Base-by-base conservation (phyloP, 2,329 filamentous ascomycete genomes). In the Reticulascus tulasneorum region DNA sequence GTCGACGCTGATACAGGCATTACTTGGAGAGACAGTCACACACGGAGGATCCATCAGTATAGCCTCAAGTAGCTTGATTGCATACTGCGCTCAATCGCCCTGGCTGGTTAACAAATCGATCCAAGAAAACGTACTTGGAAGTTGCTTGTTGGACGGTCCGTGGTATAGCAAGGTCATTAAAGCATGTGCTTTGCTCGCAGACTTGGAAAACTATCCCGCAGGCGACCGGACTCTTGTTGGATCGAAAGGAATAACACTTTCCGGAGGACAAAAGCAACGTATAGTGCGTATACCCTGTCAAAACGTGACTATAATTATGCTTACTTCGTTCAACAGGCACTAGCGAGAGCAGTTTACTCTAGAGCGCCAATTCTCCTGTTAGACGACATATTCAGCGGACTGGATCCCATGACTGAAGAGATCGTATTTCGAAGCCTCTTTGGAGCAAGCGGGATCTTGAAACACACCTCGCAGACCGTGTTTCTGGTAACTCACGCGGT, bases 51-150 rank as follows among this genome's bases (percentile, higher is more conserved):
- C 35, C 9, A 35, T 52, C 4, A 11, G 42, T 2, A 30, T 47
- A 9, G 28, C 45, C 16, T 15, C 38, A 29, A 5, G 44, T 9
- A 9, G 40, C 32, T 23, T 46, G 7, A 46, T 54, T 2, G 53
- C 37, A 28, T 49, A 37, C 44, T 64, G 47, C 38, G 46, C 6
- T 46, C 58, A 15, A 48, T 54, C 53, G 17, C 47, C 34, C 13
- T 64, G 49, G 41, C 36, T 44, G 4, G 16, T 40, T 6, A 63
- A 62, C 17, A 52, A 42, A 5, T 55, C 55, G 0, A 47, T 64
- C 20, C 15, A 22, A 7, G 36, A 39, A 3, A 42, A 39, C 30
- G 35, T 42, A 20, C 10, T n/a, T 8, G 23, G 35, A 9, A 15
- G 30, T 13, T 13, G 12, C 9, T 4, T 2, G 2, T 30, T 17